Evolutionary conservation across 352 stramenopile genomes (phyloP), one percentile per base, ranked within the genome.

Genomic region (Phytophthora ohioensis): DNA sequence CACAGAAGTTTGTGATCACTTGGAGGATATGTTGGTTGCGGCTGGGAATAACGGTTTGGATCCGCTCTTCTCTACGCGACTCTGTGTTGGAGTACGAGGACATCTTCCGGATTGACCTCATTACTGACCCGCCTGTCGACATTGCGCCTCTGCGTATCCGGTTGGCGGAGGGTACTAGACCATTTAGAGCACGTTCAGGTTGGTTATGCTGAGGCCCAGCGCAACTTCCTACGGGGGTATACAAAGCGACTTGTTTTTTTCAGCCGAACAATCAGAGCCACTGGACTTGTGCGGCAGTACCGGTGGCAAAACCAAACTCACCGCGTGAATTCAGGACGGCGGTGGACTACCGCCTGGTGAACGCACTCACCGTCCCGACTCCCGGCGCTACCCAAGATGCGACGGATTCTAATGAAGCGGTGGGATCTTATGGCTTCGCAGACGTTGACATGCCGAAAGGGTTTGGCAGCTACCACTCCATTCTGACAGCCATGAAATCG

Each of bases 61-160:
- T 13, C 27, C 27, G 34, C 5, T n/a, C 30, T 32, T 63, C 45
- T 13, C 30, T 63, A n/a, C 42, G 30, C n/a, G 55, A 54, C 3
- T 10, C 27, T 35, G 57, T 64, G 45, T 31, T 64, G 45, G 45
- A 70, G 30, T 56, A 60, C 12, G 46, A 57, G 12, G 49, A 63
- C 36, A 31, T 64, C 39, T 57, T 64, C 10, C 38, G 47, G 8
- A 42, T 59, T 15, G 46, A 63, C 21, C 7, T 59, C n/a, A 41
- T 32, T 11, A 30, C 30, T 5, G 35, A 53, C 30, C 46, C 35
- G 17, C 34, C 47, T 30, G 63, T 34, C 13, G 17, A 43, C 13
- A 46, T 60, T 7, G 52, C 30, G 32, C 43, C 49, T n/a, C 15
- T 58, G 7, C 52, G 9, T 4, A 54, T 53, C 15, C 52, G 27